These are phyloP conservation scores for Colletotrichum echinochloae DNA, from an alignment of 2,329 filamentous ascomycete genomes.

Conservation along the genomic window DNA sequence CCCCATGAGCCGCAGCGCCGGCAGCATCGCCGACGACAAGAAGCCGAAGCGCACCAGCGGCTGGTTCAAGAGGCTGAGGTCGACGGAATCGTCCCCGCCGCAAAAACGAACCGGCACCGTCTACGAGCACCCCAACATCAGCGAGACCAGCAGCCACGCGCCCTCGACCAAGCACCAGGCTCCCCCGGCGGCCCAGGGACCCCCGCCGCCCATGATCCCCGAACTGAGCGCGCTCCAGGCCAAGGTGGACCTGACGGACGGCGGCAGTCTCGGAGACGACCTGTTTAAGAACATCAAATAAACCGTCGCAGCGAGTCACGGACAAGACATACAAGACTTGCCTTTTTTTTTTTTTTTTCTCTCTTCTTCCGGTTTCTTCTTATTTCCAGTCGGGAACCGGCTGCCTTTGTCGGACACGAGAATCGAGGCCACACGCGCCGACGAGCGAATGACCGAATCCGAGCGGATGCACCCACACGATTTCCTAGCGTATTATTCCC, in stretches of 20 bases:
- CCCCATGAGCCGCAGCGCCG: slow-evolving; percentile 64
- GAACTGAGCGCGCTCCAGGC: slow-evolving; percentile 66
- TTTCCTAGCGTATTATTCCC: slow-evolving; percentile 44
- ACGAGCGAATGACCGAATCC: slow-evolving; percentile 43
- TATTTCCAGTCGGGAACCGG: slow-evolving; percentile 37
- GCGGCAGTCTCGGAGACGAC: slow-evolving; percentile 61
- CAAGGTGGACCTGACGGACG: slow-evolving; percentile 59
- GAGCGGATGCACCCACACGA: slow-evolving; percentile 39
- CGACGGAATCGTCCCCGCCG: slow-evolving; percentile 49
- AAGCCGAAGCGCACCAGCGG: slow-evolving; percentile 68
- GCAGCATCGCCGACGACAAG: slow-evolving; percentile 63
- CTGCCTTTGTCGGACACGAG: slow-evolving; percentile 26
- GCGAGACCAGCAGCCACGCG: slow-evolving; percentile 38
- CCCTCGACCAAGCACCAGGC: slow-evolving; percentile 45
- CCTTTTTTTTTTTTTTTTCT: background rate
- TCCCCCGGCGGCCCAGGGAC: slow-evolving; percentile 51
- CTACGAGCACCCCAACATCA: slow-evolving; percentile 51
- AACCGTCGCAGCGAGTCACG: background rate
- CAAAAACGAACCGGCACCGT: slow-evolving; percentile 58
- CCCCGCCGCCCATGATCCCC: slow-evolving; percentile 72
- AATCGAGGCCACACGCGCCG: slow-evolving; percentile 34
- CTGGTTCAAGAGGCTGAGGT: slow-evolving; percentile 68
- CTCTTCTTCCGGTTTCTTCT: slow-evolving; percentile 24
- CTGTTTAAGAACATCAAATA: slow-evolving; percentile 72
- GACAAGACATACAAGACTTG: slow-evolving; percentile 19